Base-by-base conservation (phyloP, 2,329 filamentous ascomycete genomes). In the Myriosclerotinia duriaeana region DNA sequence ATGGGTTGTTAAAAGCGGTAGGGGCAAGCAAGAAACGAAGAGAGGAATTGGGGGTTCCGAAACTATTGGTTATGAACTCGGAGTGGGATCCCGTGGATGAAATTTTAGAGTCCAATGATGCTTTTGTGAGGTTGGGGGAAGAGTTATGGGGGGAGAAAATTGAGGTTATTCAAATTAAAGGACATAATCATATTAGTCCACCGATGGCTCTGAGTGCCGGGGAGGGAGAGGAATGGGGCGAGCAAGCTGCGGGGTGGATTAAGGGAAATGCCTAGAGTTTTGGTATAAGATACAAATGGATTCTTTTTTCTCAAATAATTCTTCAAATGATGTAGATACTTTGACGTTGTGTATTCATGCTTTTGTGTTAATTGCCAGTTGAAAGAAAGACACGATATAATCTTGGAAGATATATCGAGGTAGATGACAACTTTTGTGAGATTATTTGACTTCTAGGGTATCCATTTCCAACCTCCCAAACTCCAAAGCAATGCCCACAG, bases 121-220 rank as follows among this genome's bases (percentile, higher is more conserved):
- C 71, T n/a, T 76, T 76, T 69, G 71, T 72, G 40, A 66, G 54
- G 3, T 44, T 74, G 20, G 72, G 68, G 68, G 69, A 73, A 52
- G 67, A 69, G 34, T 60, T 53, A 12, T 76, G 72, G 70, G 72
- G 71, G 0, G 72, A 71, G 30, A 71, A 68, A 36, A 30, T 72
- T 53, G 66, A 71, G 55, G 61, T 69, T 42, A 38, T 67, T 53
- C 60, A 62, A 22, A 65, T 75, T 17, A 30, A 67, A 42, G 73
- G 74, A 0, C 74, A 76, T 67, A 76, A 76, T 67, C 75, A 76
- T 71, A 73, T 76, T 30, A 73, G 70, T 67, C 73, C 74, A 9
- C 65, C 72, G 17, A 34, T 71, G 54, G 68, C 68, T 15, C 52
- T 76, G 59, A 69, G 71, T 65, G 72, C 68, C 63, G 74, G 74